Percentiles rank a stretch among this genome's conserved stretches.
Evolutionary conservation across 78 protist genomes (phyloP).

Genomic region (Dictyostelium intermedium): DNA sequence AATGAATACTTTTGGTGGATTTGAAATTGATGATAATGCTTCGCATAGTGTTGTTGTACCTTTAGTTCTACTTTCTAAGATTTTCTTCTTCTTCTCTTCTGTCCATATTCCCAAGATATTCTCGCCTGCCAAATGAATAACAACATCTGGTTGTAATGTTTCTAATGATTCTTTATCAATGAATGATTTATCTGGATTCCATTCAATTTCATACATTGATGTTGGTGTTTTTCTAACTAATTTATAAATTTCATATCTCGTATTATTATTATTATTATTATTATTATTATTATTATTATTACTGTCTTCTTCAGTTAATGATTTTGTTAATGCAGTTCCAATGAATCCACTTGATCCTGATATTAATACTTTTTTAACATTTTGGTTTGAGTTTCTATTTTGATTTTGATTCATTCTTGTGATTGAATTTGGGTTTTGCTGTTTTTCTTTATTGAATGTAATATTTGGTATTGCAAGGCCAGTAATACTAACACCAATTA

Average conservation of each 20-base stretch:
- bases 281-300: background rate
- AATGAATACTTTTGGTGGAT: conserved; percentile 30
- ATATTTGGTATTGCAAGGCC: background rate
- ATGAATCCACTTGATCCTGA: conserved; percentile 57
- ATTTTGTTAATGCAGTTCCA: background rate
- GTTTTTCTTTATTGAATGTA: background rate
- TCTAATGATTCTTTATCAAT: conserved; percentile 33
- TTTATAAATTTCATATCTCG: conserved; percentile 18
- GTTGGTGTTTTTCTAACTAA: conserved; percentile 21
- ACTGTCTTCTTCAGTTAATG: background rate
- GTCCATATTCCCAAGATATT: conserved; percentile 42
- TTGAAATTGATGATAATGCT: background rate
- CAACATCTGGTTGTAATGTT: conserved; percentile 27
- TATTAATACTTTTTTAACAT: conserved; percentile 28
- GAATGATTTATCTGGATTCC: conserved; percentile 49
- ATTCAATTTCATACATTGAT: conserved; percentile 28
- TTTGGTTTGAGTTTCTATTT: too few relatives aligned
- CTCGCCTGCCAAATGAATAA: conserved; percentile 50
- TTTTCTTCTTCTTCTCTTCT: conserved; percentile 47
- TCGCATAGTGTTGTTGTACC: conserved; percentile 31
- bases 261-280: background rate
- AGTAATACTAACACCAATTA: background rate
- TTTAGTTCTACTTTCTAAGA: conserved; percentile 34
- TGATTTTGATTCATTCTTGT: background rate
- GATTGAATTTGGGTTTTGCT: background rate